phyloP scores from a whole-genome alignment of 1,139 yeast species.

The Chernovozyma aurita region DNA sequence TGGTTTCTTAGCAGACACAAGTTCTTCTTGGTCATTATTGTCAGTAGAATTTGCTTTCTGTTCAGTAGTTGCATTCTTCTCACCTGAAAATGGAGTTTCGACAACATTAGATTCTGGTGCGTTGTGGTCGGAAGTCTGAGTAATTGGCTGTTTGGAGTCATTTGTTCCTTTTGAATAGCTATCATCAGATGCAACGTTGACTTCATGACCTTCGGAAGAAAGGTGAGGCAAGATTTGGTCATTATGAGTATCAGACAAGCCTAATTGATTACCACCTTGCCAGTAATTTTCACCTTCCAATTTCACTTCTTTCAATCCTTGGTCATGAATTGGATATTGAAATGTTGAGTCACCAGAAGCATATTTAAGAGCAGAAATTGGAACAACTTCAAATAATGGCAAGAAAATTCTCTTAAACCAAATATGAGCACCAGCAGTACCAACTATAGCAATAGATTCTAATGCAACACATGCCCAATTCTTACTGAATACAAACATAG shows the following conservation, averaged over 20 bases:
- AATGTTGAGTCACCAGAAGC: conserved; percentile 51
- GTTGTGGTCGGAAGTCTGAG: background rate
- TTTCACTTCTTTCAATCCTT: conserved; percentile 56
- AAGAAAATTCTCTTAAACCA: conserved; percentile 55
- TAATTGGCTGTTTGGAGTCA: conserved; percentile 8
- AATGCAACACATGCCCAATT: conserved; percentile 71
- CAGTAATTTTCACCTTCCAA: conserved; percentile 49
- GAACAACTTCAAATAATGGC: conserved; percentile 62
- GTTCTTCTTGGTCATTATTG: conserved; percentile 3
- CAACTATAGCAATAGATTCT: conserved; percentile 49
- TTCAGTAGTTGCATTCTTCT: conserved; percentile 4
- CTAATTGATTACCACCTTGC: conserved; percentile 44
- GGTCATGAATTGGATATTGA: conserved; percentile 54
- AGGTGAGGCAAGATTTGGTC: conserved; percentile 23
- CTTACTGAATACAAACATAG: conserved; percentile 65
- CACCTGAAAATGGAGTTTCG: background rate
- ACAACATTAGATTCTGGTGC: background rate
- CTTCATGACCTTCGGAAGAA: conserved; percentile 10
- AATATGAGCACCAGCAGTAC: conserved; percentile 52
- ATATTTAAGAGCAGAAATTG: conserved; percentile 65
- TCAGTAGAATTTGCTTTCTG: conserved; percentile 1
- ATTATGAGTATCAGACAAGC: conserved; percentile 20
- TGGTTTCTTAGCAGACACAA: conserved; percentile 6
- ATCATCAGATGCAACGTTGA: conserved; percentile 11
- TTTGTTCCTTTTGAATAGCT: conserved; percentile 10